phyloP scores from a whole-genome alignment of 2,329 filamentous ascomycete species.

The Fusarium aywerte region DNA sequence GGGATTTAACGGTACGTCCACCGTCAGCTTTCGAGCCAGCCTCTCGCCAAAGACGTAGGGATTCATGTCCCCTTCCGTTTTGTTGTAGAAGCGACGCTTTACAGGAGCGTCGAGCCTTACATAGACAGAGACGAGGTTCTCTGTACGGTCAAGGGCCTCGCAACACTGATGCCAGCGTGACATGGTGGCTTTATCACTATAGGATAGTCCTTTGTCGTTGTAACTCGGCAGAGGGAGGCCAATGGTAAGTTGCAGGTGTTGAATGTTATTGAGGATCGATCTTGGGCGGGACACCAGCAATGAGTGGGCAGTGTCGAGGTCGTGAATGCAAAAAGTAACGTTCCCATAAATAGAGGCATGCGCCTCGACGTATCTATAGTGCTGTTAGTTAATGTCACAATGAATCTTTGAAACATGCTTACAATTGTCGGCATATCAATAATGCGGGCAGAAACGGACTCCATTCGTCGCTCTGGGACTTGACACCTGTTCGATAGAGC shows the following conservation, averaged over 20 bases:
- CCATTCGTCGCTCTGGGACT: too few species aligned
- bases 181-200: neutral
- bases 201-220: neutral
- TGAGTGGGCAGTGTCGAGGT: neutral
- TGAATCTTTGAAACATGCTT: neutral
- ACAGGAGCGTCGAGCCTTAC: neutral
- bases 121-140: neutral
- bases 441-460: neutral
- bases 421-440: neutral
- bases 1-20: neutral
- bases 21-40: neutral
- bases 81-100: neutral
- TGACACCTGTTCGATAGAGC: too few species aligned
- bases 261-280: neutral
- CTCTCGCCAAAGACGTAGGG: neutral
- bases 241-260: neutral
- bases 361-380: neutral
- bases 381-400: fast-evolving
- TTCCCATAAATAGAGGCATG: neutral
- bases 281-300: neutral
- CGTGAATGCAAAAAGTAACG: neutral
- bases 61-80: neutral
- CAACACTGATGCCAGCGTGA: neutral
- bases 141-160: neutral
- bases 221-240: neutral